These are phyloP conservation scores for Wickerhamomyces xylosicus DNA, from an alignment of 805 yeast species.

Conservation along the genomic window DNA sequence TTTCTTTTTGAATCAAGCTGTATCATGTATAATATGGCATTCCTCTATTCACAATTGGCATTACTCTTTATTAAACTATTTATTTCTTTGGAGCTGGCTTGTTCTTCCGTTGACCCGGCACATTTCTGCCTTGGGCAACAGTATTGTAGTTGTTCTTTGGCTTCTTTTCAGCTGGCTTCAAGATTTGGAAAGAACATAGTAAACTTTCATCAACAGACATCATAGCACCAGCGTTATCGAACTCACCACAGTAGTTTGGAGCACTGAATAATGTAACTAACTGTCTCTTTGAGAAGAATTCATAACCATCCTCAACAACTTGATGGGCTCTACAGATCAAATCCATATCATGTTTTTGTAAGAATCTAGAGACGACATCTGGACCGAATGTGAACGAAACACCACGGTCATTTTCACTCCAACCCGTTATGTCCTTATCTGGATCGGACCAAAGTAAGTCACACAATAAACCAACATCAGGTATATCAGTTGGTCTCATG, in stretches of 20 bases:
- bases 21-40: too few species aligned
- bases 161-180: slow-evolving; percentile 97
- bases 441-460: slow-evolving; percentile 98
- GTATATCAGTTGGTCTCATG: slow-evolving; percentile 98
- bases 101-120: slow-evolving; percentile 50
- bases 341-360: slow-evolving; percentile 97
- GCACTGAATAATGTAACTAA: slow-evolving; percentile 92
- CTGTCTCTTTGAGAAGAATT: slow-evolving; percentile 92
- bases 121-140: slow-evolving; percentile 36
- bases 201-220: slow-evolving; percentile 97
- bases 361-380: slow-evolving; percentile 90
- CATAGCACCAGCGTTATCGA: slow-evolving; percentile 99
- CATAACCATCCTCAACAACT: slow-evolving; percentile 98
- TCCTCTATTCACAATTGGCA: neutral
- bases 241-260: slow-evolving; percentile 98
- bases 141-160: slow-evolving; percentile 44
- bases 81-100: slow-evolving; percentile 37
- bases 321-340: slow-evolving; percentile 97
- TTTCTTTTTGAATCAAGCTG: too few species aligned
- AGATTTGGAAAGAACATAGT: slow-evolving; percentile 90
- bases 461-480: slow-evolving; percentile 93
- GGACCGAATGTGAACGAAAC: slow-evolving; percentile 99
- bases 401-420: slow-evolving; percentile 99
- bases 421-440: slow-evolving; percentile 94
- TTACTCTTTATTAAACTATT: neutral